A percentile compares a stretch with the other conserved stretches of the same genome.
These are phyloP conservation scores for Fusarium hostae DNA, from an alignment of 2,329 filamentous ascomycete genomes.

Conservation along the genomic window DNA sequence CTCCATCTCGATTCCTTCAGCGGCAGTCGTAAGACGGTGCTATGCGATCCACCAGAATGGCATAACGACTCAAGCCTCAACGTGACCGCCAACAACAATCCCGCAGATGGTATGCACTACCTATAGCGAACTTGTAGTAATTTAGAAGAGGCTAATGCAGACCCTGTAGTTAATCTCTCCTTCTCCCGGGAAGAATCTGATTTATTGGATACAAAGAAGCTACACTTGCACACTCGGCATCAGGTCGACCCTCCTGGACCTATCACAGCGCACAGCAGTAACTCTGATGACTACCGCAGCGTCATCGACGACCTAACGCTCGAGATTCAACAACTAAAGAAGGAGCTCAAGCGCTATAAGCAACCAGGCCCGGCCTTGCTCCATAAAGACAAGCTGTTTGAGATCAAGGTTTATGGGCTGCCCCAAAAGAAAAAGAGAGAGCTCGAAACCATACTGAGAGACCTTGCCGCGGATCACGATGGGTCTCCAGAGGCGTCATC, in stretches of 20 bases:
- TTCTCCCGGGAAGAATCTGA: constrained; percentile 64
- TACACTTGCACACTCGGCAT: constrained; percentile 37
- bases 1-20: background rate
- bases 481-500: constrained; percentile 57
- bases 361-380: constrained; percentile 73
- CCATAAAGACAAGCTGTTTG: constrained; percentile 81
- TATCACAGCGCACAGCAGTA: constrained; percentile 62
- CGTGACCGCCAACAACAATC: background rate
- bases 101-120: background rate
- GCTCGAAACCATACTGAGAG: constrained; percentile 76
- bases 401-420: constrained; percentile 81
- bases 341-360: constrained; percentile 77
- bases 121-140: background rate
- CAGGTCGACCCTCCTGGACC: constrained; percentile 45
- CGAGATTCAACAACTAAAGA: constrained; percentile 82
- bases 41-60: background rate
- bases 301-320: constrained; percentile 91
- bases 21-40: background rate
- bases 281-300: constrained; percentile 78
- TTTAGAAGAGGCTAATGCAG: background rate
- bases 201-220: constrained; percentile 60
- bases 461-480: constrained; percentile 74
- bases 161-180: constrained; percentile 60
- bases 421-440: constrained; percentile 79
- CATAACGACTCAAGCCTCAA: background rate